Evolutionary conservation across 208 protist species (phyloP).

Genomic region (Leishmania martiniquensis): DNA sequence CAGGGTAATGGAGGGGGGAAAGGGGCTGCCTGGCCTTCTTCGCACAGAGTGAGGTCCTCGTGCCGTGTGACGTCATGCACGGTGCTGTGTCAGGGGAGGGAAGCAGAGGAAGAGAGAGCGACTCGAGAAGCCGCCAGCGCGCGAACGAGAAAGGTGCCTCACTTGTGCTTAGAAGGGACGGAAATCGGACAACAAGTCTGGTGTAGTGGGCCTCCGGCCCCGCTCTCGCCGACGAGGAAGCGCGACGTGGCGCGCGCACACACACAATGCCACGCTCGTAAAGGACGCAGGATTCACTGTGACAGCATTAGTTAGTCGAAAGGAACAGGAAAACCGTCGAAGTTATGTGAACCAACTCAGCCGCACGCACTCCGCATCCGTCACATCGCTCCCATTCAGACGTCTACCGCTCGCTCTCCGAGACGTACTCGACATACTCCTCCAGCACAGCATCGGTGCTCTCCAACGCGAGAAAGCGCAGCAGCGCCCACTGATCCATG

Average conservation of each 20-base stretch:
- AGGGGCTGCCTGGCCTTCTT: neutral
- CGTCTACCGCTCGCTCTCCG: slow-evolving; percentile 2
- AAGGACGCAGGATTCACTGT: neutral
- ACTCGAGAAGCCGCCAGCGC: neutral
- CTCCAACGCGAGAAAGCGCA: slow-evolving; percentile 63
- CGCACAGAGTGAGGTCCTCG: neutral
- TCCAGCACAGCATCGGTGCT: slow-evolving; percentile 49
- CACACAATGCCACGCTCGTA: neutral
- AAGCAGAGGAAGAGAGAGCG: neutral
- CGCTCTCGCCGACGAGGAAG: neutral
- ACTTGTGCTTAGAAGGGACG: neutral
- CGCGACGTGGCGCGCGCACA: neutral
- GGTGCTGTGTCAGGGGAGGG: neutral
- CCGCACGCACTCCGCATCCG: neutral
- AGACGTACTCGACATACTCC: slow-evolving; percentile 43
- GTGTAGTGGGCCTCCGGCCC: neutral
- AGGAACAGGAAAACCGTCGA: neutral
- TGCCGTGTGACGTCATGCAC: neutral
- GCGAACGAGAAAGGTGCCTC: neutral
- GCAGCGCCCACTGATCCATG: slow-evolving; percentile 49
- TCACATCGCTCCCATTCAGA: neutral
- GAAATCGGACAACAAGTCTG: neutral
- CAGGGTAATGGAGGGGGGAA: neutral
- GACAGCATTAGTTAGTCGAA: neutral
- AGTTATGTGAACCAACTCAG: neutral